Base-by-base conservation (phyloP, 129 eudicot species). In the Glebionis coronaria region DNA sequence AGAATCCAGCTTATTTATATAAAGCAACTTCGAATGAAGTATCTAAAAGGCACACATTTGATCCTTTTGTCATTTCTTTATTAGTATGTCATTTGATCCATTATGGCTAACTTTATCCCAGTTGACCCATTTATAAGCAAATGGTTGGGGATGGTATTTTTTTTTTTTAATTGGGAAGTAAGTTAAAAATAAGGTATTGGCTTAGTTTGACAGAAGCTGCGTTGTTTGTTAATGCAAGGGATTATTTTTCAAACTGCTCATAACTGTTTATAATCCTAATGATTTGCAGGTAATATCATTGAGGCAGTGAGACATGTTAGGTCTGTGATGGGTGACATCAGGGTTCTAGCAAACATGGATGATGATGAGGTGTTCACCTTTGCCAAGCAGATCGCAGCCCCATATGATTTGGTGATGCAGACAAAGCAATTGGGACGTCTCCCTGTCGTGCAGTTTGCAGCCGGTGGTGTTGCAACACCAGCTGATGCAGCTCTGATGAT, bases 391-490 rank as follows among this genome's bases (percentile, higher is more conserved):
- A 73, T 81, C 1, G 82, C 79, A 0, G 82, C 82, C 12, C 85
- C 85, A 0, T 81, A 77, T 42, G 85, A 81, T 61, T 10, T 77
- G 19, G 85, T 81, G 74, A 81, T 81, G 85, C 82, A 81, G 74
- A 81, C 85, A 7, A 81, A 77, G 67, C 85, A 77, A 66, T 68
- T 81, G 0, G 85, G 85, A 25, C 52, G 85, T 64, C 73, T 81
- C 15, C 85, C 85, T 2, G 85, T 81, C n/a, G 82, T 81, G 44
- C 85, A 81, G 15, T 81, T 81, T 44, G 85, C 85, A 0, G 85
- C 85, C 0, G 82, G 82, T 0, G 85, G 85, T 5, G 85, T 81
- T 23, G 85, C 82, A 1, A 81, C 85, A 9, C 85, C 85, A 7
- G 82, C 82, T 5, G 85, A 81, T 25, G 82, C 82, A 12, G 85